A percentile compares a stretch with the other conserved stretches of the same genome.
These are phyloP conservation scores for Alternaria triticina DNA, from an alignment of 2,329 filamentous ascomycete species.

Conservation along the genomic window DNA sequence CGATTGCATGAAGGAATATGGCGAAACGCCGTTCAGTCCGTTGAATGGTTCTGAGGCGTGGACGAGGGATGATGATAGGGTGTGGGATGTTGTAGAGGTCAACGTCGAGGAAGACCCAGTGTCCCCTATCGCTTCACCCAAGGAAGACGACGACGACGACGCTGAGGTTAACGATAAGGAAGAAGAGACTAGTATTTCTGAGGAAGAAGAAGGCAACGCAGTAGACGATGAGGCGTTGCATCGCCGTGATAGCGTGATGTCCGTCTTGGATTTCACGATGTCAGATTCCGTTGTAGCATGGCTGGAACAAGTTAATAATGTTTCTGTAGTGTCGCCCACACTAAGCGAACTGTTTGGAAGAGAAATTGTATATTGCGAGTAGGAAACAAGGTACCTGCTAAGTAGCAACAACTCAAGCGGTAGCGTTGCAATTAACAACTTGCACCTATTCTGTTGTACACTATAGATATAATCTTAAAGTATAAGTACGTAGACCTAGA, in stretches of 20 bases:
- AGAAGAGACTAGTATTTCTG: accelerated
- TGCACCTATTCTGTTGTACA: neutral
- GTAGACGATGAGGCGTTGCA: neutral
- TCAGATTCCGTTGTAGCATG: neutral
- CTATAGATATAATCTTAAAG: neutral
- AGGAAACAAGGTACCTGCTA: neutral
- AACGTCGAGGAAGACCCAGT: neutral
- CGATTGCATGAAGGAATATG: neutral
- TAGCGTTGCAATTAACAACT: accelerated
- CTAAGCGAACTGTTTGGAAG: neutral
- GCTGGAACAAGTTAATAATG: neutral
- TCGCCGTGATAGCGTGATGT: neutral
- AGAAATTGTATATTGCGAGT: neutral
- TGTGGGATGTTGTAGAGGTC: neutral
- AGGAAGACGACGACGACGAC: neutral
- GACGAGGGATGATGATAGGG: neutral
- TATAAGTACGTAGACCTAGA: too few relatives aligned
- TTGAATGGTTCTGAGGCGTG: neutral
- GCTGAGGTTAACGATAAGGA: too few relatives aligned
- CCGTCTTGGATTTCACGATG: accelerated
- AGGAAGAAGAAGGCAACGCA: neutral
- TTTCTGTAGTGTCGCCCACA: too few relatives aligned
- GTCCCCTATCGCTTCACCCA: neutral
- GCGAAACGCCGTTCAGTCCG: neutral
- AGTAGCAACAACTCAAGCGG: accelerated